These are phyloP conservation scores for Alternaria solani DNA, from an alignment of 2,329 filamentous ascomycete genomes.

Conservation along the genomic window DNA sequence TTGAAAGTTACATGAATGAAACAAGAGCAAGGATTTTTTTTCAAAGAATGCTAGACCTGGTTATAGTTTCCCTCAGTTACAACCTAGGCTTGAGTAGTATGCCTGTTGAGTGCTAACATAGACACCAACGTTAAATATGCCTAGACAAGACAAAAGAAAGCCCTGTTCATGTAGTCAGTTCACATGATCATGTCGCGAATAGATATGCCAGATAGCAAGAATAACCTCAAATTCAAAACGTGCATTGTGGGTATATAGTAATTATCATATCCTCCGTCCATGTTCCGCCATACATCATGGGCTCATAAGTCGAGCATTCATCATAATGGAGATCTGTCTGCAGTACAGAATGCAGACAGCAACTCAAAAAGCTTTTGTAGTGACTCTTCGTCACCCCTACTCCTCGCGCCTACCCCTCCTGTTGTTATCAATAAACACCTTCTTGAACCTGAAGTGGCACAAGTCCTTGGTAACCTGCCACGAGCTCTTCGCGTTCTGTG, in stretches of 20 bases:
- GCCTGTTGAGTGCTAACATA: too few relatives aligned
- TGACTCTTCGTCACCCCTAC: conserved; percentile 1
- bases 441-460: conserved; percentile 54
- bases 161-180: too few relatives aligned
- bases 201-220: neutral
- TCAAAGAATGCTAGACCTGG: too few relatives aligned
- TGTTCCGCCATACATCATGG: neutral
- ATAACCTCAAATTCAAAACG: neutral
- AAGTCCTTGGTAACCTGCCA: conserved; percentile 57
- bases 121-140: too few relatives aligned
- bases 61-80: too few relatives aligned
- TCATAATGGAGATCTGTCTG: neutral
- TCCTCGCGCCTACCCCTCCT: conserved; percentile 19
- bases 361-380: neutral
- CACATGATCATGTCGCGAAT: too few relatives aligned
- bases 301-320: neutral
- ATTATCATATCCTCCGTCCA: neutral
- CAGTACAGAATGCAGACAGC: neutral
- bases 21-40: neutral
- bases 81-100: too few relatives aligned
- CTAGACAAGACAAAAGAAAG: too few relatives aligned
- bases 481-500: conserved; percentile 53
- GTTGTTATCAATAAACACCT: conserved; percentile 57
- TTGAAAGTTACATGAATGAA: neutral
- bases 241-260: conserved; percentile 3